phyloP scores from a whole-genome alignment of 768 basidiomycete genomes.

The Leccinum ochraceum region DNA sequence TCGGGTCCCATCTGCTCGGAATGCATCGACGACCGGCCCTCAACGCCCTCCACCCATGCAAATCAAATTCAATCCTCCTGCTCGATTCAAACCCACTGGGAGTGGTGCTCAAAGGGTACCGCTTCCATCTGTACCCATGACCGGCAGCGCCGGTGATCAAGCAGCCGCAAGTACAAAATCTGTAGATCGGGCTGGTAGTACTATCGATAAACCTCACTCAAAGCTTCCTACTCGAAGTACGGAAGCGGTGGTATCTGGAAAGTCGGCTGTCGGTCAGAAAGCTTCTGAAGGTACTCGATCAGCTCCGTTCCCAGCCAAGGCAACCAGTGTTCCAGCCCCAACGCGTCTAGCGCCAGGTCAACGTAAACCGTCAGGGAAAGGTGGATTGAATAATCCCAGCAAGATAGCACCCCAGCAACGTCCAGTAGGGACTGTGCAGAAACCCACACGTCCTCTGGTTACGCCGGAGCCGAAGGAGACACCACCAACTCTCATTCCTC shows the following conservation, averaged over 20 bases:
- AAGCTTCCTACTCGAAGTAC: slow-evolving; percentile 14
- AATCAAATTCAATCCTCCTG: slow-evolving; percentile 22
- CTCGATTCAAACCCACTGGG: slow-evolving; percentile 29
- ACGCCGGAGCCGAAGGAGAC: slow-evolving; percentile 16
- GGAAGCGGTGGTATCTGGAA: slow-evolving; percentile 7
- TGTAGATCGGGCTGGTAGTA: not conserved
- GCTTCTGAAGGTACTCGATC: slow-evolving; percentile 5
- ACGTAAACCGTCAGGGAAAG: slow-evolving; percentile 15
- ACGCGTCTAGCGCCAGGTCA: not conserved
- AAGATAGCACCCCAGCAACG: slow-evolving; percentile 10
- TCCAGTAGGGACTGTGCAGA: slow-evolving; percentile 7
- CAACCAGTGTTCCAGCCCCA: not conserved
- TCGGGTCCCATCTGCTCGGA: slow-evolving; percentile 6
- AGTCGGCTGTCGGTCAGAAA: slow-evolving; percentile 10
- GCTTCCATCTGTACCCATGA: slow-evolving; percentile 22
- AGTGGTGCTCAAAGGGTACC: slow-evolving; percentile 36
- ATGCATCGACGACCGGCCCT: slow-evolving; percentile 18
- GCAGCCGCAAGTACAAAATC: slow-evolving; percentile 1
- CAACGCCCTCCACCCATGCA: slow-evolving; percentile 29
- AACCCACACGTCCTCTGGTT: slow-evolving; percentile 14
- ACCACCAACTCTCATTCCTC: slow-evolving; percentile 19
- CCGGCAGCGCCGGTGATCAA: slow-evolving; percentile 5
- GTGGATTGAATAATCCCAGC: slow-evolving; percentile 7
- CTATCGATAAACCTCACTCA: slow-evolving; percentile 6
- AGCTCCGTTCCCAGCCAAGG: slow-evolving; percentile 12